phyloP scores from a whole-genome alignment of 371 early-diverging fungal species.

The Mucor saturninus region DNA sequence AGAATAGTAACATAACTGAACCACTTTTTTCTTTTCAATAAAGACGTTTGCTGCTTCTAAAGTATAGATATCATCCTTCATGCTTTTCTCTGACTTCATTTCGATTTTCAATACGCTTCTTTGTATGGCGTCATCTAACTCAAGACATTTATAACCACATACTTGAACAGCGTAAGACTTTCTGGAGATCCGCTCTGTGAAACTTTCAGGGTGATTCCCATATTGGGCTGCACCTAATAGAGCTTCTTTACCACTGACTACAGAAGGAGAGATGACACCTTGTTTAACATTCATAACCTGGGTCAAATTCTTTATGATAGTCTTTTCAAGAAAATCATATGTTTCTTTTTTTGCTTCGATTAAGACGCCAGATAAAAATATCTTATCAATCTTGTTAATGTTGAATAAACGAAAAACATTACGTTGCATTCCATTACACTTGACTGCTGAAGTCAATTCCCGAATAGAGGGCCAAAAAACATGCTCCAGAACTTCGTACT shows the following conservation, averaged over 20 bases:
- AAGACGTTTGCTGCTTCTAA: background rate
- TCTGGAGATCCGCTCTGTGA: slow-evolving; percentile 17
- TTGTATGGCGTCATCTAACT: background rate
- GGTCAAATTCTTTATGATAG: slow-evolving; percentile 3
- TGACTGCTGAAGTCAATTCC: slow-evolving; percentile 4
- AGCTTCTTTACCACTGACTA: background rate
- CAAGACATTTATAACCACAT: background rate
- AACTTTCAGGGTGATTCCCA: slow-evolving; percentile 1
- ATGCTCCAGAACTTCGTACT: slow-evolving; percentile 15
- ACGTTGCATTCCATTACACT: slow-evolving; percentile 5
- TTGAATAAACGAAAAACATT: background rate
- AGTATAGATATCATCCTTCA: slow-evolving; percentile 1
- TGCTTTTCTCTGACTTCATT: background rate
- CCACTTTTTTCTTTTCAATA: background rate
- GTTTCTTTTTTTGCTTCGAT: slow-evolving; percentile 1
- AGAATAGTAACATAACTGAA: slow-evolving; percentile 2
- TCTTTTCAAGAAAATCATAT: slow-evolving; percentile 4
- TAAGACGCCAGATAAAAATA: slow-evolving; percentile 10
- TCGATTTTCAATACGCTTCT: background rate
- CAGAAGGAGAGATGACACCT: background rate
- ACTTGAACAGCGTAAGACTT: slow-evolving; percentile 9
- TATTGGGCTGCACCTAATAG: slow-evolving; percentile 11
- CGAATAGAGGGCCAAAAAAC: slow-evolving; percentile 10
- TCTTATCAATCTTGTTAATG: slow-evolving; percentile 15
- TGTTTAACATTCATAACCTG: slow-evolving; percentile 2